Conservation (phyloP, 2,329 filamentous ascomycete species). For the Grosmannia serpens region DNA sequence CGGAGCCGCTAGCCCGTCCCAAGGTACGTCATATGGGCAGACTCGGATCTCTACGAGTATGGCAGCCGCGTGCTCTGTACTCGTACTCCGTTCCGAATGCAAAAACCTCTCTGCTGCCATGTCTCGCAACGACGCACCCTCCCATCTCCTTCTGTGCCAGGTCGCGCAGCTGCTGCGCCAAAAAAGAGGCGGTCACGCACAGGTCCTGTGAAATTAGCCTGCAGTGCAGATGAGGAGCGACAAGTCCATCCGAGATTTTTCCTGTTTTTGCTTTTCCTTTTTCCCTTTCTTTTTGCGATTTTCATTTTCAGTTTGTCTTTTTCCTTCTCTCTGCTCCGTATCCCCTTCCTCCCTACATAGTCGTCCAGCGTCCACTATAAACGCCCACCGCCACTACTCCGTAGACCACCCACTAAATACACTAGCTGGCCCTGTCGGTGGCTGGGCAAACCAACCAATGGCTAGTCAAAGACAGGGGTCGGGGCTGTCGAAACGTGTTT, state of each 20-base stretch:
- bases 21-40: not conserved
- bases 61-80: too few relatives aligned
- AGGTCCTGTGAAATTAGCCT: not conserved
- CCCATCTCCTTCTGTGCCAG: not conserved
- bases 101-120: too few relatives aligned
- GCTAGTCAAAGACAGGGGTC: not conserved
- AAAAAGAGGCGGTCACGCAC: not conserved
- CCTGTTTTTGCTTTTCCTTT: not conserved
- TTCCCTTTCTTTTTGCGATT: not conserved
- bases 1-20: too few relatives aligned
- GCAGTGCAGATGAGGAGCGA: not conserved
- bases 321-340: not conserved
- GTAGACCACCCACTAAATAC: not conserved
- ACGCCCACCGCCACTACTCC: not conserved
- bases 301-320: not conserved
- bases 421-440: too few relatives aligned
- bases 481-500: slow-evolving; percentile 2
- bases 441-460: not conserved
- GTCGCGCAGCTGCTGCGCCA: not conserved
- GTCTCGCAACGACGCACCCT: not conserved
- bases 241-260: not conserved
- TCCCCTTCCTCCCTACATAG: not conserved
- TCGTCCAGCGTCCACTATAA: not conserved
- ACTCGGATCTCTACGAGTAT: too few relatives aligned
- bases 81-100: too few relatives aligned